phyloP scores from a whole-genome alignment of 768 basidiomycete species.

The Imleria badia region DNA sequence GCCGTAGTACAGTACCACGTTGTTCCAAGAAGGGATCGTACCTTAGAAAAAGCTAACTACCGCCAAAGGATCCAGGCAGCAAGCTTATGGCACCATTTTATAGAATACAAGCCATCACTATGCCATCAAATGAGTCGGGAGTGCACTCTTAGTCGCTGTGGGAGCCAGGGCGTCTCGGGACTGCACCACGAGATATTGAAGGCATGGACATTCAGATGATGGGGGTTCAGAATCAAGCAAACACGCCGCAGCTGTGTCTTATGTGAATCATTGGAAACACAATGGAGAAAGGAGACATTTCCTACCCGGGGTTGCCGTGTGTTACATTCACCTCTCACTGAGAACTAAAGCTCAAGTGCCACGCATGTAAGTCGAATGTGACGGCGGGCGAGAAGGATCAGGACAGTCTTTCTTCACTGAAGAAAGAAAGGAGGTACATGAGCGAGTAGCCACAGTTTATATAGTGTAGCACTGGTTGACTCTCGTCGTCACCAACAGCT shows the following conservation, averaged over 20 bases:
- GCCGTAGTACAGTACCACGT: not conserved
- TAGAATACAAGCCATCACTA: conserved; percentile 26
- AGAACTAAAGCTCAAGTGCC: too few species aligned
- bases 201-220: conserved; percentile 5
- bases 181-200: not conserved
- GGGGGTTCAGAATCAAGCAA: conserved; percentile 12
- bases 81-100: not conserved
- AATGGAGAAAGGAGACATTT: not conserved
- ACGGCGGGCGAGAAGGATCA: too few species aligned
- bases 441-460: too few species aligned
- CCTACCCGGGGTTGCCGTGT: too few species aligned
- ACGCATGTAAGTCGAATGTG: too few species aligned
- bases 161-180: not conserved
- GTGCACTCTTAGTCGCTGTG: not conserved
- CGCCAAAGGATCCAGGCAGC: conserved; percentile 3
- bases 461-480: too few species aligned
- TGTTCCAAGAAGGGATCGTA: not conserved
- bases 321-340: too few species aligned
- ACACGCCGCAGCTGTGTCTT: not conserved
- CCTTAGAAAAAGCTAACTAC: not conserved
- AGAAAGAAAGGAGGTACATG: too few species aligned
- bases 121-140: not conserved
- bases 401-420: too few species aligned
- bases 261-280: conserved; percentile 8
- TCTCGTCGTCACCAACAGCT: too few species aligned